Conservation (phyloP, 2,329 filamentous ascomycete species). For the Metarhizium humberi region DNA sequence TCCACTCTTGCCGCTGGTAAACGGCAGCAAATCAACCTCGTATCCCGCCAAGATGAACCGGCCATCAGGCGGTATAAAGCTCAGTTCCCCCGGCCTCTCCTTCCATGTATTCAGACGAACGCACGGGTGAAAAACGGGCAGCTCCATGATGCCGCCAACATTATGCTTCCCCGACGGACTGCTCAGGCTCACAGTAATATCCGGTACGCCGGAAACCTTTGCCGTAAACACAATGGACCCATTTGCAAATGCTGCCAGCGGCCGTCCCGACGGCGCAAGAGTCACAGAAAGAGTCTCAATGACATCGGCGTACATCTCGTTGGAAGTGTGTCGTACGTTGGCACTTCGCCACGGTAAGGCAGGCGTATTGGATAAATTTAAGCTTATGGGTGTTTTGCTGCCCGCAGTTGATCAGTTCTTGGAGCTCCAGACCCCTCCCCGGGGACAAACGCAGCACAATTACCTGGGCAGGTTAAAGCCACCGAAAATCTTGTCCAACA, state of each 20-base stretch:
- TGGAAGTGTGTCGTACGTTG: constrained; percentile 91
- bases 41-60: constrained; percentile 90
- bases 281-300: constrained; percentile 84
- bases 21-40: constrained; percentile 81
- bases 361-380: constrained; percentile 36
- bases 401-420: constrained; percentile 6
- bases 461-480: constrained; percentile 77
- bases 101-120: constrained; percentile 86
- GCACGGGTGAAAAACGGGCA: constrained; percentile 94
- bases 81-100: constrained; percentile 81
- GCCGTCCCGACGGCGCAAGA: constrained; percentile 79
- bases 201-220: constrained; percentile 90
- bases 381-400: constrained; percentile 31
- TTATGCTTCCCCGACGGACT: constrained; percentile 74
- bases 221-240: constrained; percentile 92
- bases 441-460: constrained; percentile 7
- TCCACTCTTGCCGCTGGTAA: constrained; percentile 48
- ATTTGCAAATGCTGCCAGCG: constrained; percentile 77
- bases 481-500: constrained; percentile 80
- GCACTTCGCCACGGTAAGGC: constrained; percentile 79
- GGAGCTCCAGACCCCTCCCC: neutral
- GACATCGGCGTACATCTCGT: constrained; percentile 94
- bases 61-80: constrained; percentile 91
- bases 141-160: constrained; percentile 64
- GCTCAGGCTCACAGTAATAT: constrained; percentile 72